Percentiles rank a stretch among this genome's conserved stretches.
phyloP scores from a whole-genome alignment of 495 filamentous ascomycete species.

The Talaromyces thailandensis region DNA sequence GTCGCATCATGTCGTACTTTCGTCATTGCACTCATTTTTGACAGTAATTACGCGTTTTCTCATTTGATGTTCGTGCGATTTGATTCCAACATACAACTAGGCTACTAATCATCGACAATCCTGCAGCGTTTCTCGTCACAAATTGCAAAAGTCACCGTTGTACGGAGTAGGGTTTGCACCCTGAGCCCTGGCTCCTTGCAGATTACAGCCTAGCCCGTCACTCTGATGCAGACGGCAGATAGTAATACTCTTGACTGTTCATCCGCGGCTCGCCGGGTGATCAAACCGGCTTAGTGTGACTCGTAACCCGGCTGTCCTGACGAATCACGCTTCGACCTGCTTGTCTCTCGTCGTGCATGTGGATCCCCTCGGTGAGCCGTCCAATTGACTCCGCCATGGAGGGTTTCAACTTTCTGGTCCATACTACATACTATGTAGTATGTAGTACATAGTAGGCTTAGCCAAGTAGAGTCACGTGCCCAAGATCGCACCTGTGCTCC shows the following conservation, averaged over 20 bases:
- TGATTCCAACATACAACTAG: neutral
- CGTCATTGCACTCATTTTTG: neutral
- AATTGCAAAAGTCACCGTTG: neutral
- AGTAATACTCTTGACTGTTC: neutral
- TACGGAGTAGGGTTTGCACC: neutral
- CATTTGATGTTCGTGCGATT: neutral
- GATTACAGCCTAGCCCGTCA: conserved; percentile 13
- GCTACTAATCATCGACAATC: neutral
- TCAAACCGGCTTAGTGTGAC: neutral
- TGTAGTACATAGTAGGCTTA: too few relatives aligned
- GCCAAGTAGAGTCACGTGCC: neutral
- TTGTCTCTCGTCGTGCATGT: neutral
- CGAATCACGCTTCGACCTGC: neutral
- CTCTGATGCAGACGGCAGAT: conserved; percentile 9
- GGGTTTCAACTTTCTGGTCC: too few relatives aligned
- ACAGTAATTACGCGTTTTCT: neutral
- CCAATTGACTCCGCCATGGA: neutral
- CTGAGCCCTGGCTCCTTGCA: conserved; percentile 21
- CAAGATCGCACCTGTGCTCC: neutral
- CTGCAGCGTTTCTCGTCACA: neutral
- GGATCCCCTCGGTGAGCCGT: neutral
- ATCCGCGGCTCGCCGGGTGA: neutral
- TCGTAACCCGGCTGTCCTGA: neutral
- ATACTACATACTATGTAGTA: too few relatives aligned
- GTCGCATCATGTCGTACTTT: neutral